phyloP scores from a whole-genome alignment of 2,329 filamentous ascomycete genomes.

The Colletotrichum falcatum region DNA sequence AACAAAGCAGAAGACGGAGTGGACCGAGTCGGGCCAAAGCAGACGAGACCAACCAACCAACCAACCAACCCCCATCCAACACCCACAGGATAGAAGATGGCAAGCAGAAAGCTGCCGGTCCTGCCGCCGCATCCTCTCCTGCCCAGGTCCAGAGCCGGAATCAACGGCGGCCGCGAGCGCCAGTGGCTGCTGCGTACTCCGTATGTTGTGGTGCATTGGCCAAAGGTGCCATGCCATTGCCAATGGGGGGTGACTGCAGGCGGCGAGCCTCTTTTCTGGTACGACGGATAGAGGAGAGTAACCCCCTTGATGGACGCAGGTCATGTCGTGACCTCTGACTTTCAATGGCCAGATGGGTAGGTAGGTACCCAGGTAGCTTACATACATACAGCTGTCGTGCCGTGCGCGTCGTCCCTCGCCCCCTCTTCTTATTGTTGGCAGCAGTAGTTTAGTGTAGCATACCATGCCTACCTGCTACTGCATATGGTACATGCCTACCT shows the following conservation, averaged over 20 bases:
- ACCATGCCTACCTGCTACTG: background rate
- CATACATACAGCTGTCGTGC: background rate
- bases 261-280: background rate
- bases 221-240: background rate
- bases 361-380: conserved; percentile 7
- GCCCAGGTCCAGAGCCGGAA: background rate
- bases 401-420: background rate
- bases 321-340: background rate
- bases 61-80: too few species aligned
- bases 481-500: background rate
- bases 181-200: background rate
- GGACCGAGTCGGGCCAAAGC: background rate
- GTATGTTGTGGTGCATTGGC: background rate
- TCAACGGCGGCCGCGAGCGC: background rate
- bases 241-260: conserved; percentile 28
- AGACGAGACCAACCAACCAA: conserved; percentile 1
- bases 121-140: conserved; percentile 6
- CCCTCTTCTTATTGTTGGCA: background rate
- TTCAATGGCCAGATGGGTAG: too few species aligned
- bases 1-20: background rate
- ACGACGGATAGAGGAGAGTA: background rate
- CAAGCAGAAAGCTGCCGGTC: background rate
- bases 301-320: background rate
- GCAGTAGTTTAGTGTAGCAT: background rate
- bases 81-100: too few species aligned